Percentiles rank a stretch among this genome's conserved stretches.
phyloP scores from a whole-genome alignment of 1,284 basidiomycete genomes.

The Austropuccinia psidii region DNA sequence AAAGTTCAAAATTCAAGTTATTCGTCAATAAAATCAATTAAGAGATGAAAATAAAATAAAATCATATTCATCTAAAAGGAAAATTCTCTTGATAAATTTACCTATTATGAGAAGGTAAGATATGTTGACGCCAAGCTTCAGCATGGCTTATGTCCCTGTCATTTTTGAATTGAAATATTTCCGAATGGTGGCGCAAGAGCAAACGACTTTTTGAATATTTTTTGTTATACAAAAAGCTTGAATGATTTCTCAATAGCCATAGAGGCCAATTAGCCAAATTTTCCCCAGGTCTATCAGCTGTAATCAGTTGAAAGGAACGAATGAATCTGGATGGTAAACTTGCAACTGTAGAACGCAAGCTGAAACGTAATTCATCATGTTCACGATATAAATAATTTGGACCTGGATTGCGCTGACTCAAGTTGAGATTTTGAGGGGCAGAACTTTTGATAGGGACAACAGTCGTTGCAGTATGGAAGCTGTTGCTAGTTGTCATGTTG shows the following conservation, averaged over 20 bases:
- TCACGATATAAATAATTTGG: slow-evolving; percentile 2
- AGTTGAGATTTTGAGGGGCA: neutral
- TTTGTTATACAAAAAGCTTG: no score
- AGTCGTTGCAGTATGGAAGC: neutral
- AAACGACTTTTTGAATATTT: neutral
- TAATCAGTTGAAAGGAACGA: neutral
- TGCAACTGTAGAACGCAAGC: neutral
- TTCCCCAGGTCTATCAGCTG: neutral
- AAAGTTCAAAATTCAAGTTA: no score
- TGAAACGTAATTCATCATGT: slow-evolving; percentile 26
- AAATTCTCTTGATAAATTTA: neutral
- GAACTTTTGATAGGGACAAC: neutral
- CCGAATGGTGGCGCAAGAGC: neutral
- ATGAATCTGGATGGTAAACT: neutral
- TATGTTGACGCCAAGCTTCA: neutral
- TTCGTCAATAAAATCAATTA: no score
- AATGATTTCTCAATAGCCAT: neutral
- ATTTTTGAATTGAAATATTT: neutral
- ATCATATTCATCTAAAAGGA: no score
- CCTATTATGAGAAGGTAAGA: slow-evolving; percentile 9
- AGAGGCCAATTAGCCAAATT: neutral
- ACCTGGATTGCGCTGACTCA: neutral
- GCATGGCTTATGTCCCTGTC: neutral
- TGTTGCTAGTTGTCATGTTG: neutral
- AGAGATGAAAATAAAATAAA: no score